Conservation (phyloP, 176 grass and related monocot species). For the Chloris gayana region DNA sequence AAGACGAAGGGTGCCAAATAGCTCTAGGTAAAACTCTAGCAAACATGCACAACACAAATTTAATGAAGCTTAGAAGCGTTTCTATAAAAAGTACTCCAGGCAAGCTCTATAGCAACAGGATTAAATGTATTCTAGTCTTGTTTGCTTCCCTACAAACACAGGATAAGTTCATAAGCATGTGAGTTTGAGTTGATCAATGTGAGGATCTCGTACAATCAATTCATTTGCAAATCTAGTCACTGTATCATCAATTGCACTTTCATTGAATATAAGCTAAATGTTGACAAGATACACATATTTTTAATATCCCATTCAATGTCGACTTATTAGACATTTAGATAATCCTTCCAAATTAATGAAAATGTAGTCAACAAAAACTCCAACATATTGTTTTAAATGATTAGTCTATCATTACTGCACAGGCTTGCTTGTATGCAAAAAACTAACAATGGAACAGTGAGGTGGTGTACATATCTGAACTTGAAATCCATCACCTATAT, state of each 20-base stretch:
- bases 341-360: neutral
- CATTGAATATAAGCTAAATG: neutral
- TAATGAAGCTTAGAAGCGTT: conserved; percentile 1
- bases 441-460: neutral
- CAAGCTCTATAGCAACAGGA: neutral
- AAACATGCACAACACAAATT: neutral
- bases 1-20: neutral
- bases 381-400: neutral
- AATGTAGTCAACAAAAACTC: neutral
- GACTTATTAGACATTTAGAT: conserved; percentile 6
- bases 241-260: neutral
- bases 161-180: neutral
- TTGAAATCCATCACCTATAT: conserved; percentile 21
- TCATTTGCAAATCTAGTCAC: neutral
- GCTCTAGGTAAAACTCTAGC: neutral
- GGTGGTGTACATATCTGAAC: conserved; percentile 33
- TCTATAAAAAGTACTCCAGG: neutral
- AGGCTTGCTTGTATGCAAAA: conserved; percentile 7
- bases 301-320: neutral
- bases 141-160: neutral
- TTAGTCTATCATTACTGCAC: neutral
- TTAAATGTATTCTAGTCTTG: neutral
- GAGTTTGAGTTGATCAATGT: neutral
- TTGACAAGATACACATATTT: neutral
- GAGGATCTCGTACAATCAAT: neutral